Conservation (phyloP, 345 rosid genomes). For the Psidium friedrichsthalianum region DNA sequence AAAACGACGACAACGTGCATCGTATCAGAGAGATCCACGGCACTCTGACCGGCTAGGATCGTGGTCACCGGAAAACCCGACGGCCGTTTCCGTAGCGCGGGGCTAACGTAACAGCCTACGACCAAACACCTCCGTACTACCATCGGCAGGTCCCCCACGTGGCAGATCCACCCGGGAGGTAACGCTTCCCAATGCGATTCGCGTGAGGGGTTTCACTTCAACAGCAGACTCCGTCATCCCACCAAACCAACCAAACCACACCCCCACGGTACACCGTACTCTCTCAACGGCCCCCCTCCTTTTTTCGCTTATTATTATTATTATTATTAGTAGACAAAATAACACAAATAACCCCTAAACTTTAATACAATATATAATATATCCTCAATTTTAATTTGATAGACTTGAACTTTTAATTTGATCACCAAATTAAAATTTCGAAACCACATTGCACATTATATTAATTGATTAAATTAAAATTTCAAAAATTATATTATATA, state of each 20-base stretch:
- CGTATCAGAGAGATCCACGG: background rate
- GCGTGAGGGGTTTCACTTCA: background rate
- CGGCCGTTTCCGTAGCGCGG: background rate
- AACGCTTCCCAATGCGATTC: background rate
- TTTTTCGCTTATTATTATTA: background rate
- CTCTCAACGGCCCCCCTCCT: background rate
- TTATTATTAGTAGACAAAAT: background rate
- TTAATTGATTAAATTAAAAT: too few relatives aligned
- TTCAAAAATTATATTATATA: too few relatives aligned
- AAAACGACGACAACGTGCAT: background rate
- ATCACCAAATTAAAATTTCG: too few relatives aligned
- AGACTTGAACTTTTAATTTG: too few relatives aligned
- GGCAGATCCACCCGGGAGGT: background rate
- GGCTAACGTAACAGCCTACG: background rate
- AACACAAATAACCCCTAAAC: too few relatives aligned
- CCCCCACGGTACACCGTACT: background rate
- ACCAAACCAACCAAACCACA: background rate
- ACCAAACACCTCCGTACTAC: background rate
- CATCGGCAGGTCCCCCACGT: background rate
- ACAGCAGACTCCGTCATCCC: background rate
- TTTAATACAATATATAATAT: too few relatives aligned
- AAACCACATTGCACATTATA: too few relatives aligned
- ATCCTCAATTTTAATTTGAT: too few relatives aligned
- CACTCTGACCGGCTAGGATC: background rate
- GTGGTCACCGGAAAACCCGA: background rate